Percentiles rank a stretch among this genome's conserved stretches.
phyloP scores from a whole-genome alignment of 83 land plant genomes.

The Larix sibirica region DNA sequence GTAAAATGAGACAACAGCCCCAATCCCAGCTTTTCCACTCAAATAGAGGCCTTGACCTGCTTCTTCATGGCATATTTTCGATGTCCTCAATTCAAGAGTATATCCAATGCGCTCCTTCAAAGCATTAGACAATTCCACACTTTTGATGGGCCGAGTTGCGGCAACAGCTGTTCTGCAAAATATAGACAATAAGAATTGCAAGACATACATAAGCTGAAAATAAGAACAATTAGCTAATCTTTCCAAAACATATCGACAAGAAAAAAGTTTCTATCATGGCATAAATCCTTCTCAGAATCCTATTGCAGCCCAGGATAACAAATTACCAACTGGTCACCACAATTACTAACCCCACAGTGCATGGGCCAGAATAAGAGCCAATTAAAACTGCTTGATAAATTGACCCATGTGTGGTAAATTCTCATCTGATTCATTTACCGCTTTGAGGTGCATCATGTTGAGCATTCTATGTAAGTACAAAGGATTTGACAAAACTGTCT shows the following conservation, averaged over 20 bases:
- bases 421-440: not conserved
- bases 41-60: slow-evolving; percentile 84
- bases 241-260: not conserved
- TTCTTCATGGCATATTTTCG: slow-evolving; percentile 72
- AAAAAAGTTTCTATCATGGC: not conserved
- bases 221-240: not conserved
- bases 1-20: slow-evolving; percentile 79
- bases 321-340: not conserved
- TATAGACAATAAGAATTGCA: slow-evolving; percentile 15
- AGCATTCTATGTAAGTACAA: not conserved
- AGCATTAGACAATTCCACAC: slow-evolving; percentile 48
- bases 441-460: not conserved
- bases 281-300: not conserved
- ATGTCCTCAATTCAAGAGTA: slow-evolving; percentile 69
- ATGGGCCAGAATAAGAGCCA: not conserved
- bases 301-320: slow-evolving; percentile 21
- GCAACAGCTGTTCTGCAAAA: slow-evolving; percentile 72
- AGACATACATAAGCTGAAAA: not conserved
- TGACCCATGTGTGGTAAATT: too few relatives aligned
- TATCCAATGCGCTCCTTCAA: slow-evolving; percentile 63
- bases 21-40: slow-evolving; percentile 70
- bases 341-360: not conserved
- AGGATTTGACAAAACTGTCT: not conserved
- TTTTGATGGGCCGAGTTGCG: slow-evolving; percentile 52
- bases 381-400: not conserved